These are phyloP conservation scores for Phytophthora idaei DNA, from an alignment of 352 stramenopile species.

Conservation along the genomic window DNA sequence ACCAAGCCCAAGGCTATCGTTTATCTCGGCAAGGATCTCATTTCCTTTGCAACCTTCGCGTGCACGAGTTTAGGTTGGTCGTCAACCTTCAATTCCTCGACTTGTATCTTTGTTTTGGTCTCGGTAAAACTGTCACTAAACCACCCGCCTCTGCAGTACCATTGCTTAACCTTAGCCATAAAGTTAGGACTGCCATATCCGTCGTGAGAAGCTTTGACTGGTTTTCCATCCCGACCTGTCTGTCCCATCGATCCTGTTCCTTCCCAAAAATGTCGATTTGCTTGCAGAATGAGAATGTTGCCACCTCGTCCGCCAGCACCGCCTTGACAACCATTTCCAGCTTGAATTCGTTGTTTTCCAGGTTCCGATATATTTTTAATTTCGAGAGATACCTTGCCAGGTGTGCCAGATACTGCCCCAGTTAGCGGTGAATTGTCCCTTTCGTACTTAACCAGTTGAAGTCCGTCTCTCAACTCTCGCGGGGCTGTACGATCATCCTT, in stretches of 20 bases:
- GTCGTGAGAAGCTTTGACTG: slow-evolving; percentile 12
- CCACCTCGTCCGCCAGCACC: slow-evolving; percentile 21
- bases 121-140: neutral
- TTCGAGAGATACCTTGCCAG: neutral
- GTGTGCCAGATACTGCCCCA: slow-evolving; percentile 1
- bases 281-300: slow-evolving; percentile 4
- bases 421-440: neutral
- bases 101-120: neutral
- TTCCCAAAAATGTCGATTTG: slow-evolving; percentile 3
- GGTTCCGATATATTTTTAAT: slow-evolving; percentile 1
- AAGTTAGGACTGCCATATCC: slow-evolving; percentile 15
- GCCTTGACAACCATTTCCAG: slow-evolving; percentile 11
- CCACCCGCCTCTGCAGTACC: slow-evolving; percentile 16
- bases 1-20: neutral
- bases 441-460: neutral
- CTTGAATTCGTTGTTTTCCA: slow-evolving; percentile 2
- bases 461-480: neutral
- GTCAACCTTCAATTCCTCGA: neutral
- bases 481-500: neutral
- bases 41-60: neutral
- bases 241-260: neutral
- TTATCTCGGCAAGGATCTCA: neutral
- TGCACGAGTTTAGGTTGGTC: neutral
- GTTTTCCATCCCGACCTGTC: slow-evolving; percentile 4
- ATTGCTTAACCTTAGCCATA: slow-evolving; percentile 16